phyloP scores from a whole-genome alignment of 371 early-diverging fungal genomes.

The Mortierella polycephala region DNA sequence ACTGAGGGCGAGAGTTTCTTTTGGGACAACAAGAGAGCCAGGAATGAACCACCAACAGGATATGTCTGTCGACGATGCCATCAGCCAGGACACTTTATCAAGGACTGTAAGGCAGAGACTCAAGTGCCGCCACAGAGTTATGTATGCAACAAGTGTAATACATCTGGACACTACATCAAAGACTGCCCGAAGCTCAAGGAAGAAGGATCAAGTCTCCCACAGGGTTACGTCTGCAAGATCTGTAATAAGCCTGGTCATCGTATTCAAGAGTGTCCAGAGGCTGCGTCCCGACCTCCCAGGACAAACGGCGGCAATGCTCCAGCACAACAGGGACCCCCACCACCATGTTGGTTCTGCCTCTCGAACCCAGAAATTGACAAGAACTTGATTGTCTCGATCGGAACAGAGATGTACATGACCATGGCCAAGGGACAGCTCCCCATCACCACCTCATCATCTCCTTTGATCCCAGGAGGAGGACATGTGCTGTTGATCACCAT shows the following conservation, averaged over 20 bases:
- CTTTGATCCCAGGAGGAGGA: constrained; percentile 71
- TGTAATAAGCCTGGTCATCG: constrained; percentile 71
- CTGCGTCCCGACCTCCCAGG: neutral
- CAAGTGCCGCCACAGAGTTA: constrained; percentile 56
- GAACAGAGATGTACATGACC: constrained; percentile 75
- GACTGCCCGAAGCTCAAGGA: constrained; percentile 66
- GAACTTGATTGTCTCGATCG: constrained; percentile 83
- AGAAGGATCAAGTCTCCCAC: constrained; percentile 39
- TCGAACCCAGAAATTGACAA: constrained; percentile 81
- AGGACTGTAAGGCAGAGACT: constrained; percentile 44
- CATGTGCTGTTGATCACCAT: constrained; percentile 82
- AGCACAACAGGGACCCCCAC: constrained; percentile 30
- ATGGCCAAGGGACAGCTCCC: constrained; percentile 76
- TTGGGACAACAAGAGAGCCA: constrained; percentile 30
- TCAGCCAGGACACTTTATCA: constrained; percentile 57
- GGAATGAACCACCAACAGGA: constrained; percentile 55
- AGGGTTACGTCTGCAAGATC: constrained; percentile 66
- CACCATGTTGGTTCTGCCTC: constrained; percentile 90
- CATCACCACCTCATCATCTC: constrained; percentile 9
- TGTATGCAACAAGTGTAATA: constrained; percentile 66
- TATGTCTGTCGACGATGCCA: constrained; percentile 68
- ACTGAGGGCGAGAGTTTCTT: constrained; percentile 22
- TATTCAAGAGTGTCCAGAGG: constrained; percentile 70
- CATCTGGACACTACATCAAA: constrained; percentile 72
- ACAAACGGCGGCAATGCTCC: constrained; percentile 6